Percentiles rank a stretch among this genome's conserved stretches.
These are phyloP conservation scores for Apiospora koreana DNA, from an alignment of 2,329 filamentous ascomycete species.

Conservation along the genomic window DNA sequence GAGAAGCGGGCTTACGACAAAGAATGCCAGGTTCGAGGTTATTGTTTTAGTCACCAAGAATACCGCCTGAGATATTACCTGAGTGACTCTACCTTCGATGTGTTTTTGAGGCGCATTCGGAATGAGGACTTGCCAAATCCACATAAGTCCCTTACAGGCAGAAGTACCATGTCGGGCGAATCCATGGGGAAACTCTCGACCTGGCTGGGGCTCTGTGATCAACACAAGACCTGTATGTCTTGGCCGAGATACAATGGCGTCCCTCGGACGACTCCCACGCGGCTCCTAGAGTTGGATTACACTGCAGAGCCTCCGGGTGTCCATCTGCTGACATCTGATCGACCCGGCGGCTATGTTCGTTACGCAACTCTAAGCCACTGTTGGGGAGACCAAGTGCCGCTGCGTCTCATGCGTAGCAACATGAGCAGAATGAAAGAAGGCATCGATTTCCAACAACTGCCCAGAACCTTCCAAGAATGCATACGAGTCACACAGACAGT, in stretches of 20 bases:
- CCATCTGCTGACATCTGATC: background rate
- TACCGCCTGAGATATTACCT: background rate
- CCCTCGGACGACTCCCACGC: background rate
- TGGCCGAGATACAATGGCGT: background rate
- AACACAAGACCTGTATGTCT: background rate
- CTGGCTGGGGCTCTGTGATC: background rate
- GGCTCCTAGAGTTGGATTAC: background rate
- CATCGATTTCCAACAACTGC: background rate
- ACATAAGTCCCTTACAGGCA: background rate
- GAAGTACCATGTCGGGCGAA: background rate
- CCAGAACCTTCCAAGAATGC: conserved; percentile 10
- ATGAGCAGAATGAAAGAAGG: background rate
- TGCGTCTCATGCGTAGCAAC: background rate
- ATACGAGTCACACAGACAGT: conserved; percentile 2
- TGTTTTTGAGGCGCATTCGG: background rate
- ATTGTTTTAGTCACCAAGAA: background rate
- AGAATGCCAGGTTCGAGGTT: background rate
- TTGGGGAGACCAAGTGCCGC: background rate
- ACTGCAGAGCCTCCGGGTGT: background rate
- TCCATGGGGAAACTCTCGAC: background rate
- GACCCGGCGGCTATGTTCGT: background rate
- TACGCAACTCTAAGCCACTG: conserved; percentile 12
- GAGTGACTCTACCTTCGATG: background rate
- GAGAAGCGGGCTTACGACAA: background rate
- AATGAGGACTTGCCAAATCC: background rate